Conservation (phyloP, 768 basidiomycete species). For the Tylopilus vinaceipallidus region DNA sequence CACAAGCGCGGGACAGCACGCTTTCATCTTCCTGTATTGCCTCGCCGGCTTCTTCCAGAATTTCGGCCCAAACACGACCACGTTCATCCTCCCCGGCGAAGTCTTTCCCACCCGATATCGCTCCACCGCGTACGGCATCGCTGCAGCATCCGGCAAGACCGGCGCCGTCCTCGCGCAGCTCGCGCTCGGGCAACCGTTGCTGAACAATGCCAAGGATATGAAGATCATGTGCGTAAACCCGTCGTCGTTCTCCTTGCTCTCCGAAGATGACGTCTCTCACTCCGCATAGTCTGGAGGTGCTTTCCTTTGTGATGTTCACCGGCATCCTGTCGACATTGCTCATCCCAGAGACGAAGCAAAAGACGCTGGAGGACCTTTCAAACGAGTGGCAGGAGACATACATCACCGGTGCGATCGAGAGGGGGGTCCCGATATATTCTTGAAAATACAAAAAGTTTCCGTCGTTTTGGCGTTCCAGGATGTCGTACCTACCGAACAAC, state of each 20-base stretch:
- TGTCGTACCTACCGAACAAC: too few species aligned
- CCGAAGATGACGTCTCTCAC: slow-evolving; percentile 4
- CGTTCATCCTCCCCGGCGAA: slow-evolving; percentile 76
- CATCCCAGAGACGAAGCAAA: slow-evolving; percentile 75
- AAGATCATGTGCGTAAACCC: slow-evolving; percentile 58
- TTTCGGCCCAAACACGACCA: slow-evolving; percentile 46
- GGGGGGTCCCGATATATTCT: slow-evolving; percentile 12
- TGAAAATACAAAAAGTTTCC: neutral
- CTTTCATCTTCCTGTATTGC: slow-evolving; percentile 38
- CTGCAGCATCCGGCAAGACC: slow-evolving; percentile 68
- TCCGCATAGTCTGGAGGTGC: slow-evolving; percentile 58
- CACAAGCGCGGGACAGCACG: slow-evolving; percentile 48
- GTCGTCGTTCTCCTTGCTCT: neutral
- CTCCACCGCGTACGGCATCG: slow-evolving; percentile 73
- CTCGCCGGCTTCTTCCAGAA: slow-evolving; percentile 20
- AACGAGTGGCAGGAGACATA: slow-evolving; percentile 68
- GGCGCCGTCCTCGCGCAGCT: slow-evolving; percentile 81
- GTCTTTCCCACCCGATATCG: slow-evolving; percentile 77
- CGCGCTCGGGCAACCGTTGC: slow-evolving; percentile 62
- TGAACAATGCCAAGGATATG: slow-evolving; percentile 52
- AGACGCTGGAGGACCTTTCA: slow-evolving; percentile 66
- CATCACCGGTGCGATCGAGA: slow-evolving; percentile 29
- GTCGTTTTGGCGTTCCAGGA: neutral
- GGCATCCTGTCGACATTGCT: slow-evolving; percentile 80
- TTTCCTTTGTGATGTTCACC: slow-evolving; percentile 83